Evolutionary conservation across 345 rosid genomes (phyloP).

Genomic region (Anastatica hierochuntica): DNA sequence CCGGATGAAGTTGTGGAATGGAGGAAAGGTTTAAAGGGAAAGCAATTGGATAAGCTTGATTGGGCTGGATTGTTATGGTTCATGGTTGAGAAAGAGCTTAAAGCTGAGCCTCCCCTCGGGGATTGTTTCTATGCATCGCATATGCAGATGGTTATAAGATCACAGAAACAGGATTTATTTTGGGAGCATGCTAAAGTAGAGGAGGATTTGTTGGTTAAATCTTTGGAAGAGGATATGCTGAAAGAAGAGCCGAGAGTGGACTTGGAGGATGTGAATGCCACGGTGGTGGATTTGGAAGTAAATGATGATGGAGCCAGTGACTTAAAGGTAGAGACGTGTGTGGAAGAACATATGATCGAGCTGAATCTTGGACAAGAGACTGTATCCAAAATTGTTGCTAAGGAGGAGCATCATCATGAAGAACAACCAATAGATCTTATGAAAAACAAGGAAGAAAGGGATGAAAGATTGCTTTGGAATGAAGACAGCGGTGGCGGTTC

Average conservation of each 20-base stretch:
- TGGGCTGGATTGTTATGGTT: slow-evolving; percentile 73
- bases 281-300: slow-evolving; percentile 27
- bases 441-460: slow-evolving; percentile 31
- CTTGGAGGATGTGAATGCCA: too few relatives aligned
- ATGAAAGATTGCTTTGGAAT: slow-evolving; percentile 36
- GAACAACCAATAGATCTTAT: slow-evolving; percentile 34
- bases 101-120: slow-evolving; percentile 28
- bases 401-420: slow-evolving; percentile 14
- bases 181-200: neutral
- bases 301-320: slow-evolving; percentile 30
- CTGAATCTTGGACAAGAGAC: slow-evolving; percentile 52
- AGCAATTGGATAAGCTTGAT: slow-evolving; percentile 62
- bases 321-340: slow-evolving; percentile 22
- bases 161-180: slow-evolving; percentile 19
- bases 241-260: too few relatives aligned
- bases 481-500: slow-evolving; percentile 29
- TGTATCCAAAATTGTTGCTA: slow-evolving; percentile 21
- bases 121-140: slow-evolving; percentile 85
- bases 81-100: slow-evolving; percentile 82
- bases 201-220: slow-evolving; percentile 25
- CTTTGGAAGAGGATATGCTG: slow-evolving; percentile 24
- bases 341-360: slow-evolving; percentile 55
- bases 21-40: slow-evolving; percentile 37
- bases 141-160: slow-evolving; percentile 57
- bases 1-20: slow-evolving; percentile 45